These are phyloP conservation scores for Boletellus ananiceps DNA, from an alignment of 768 basidiomycete species.

Conservation along the genomic window DNA sequence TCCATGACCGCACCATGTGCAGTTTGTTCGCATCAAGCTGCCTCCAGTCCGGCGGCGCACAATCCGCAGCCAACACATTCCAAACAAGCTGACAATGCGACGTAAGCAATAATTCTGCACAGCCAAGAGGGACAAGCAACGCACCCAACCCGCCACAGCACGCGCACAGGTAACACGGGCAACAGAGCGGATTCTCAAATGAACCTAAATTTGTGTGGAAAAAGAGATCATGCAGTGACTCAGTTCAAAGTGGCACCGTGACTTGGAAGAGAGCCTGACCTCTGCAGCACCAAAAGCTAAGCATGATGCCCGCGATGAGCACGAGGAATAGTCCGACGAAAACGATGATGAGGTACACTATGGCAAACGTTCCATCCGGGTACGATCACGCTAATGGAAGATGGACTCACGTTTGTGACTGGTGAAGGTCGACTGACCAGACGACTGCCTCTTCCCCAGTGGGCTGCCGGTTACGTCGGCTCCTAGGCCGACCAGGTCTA, in stretches of 20 bases:
- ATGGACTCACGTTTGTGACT: slow-evolving; percentile 39
- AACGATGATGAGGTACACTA: slow-evolving; percentile 60
- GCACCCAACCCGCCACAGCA: slow-evolving; percentile 66
- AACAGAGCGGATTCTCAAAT: slow-evolving; percentile 61
- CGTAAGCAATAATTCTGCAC: slow-evolving; percentile 1
- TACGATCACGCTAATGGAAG: not conserved
- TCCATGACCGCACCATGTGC: no score
- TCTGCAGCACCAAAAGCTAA: slow-evolving; percentile 64
- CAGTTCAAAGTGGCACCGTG: no score
- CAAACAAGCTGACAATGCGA: slow-evolving; percentile 45
- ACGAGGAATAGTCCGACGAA: slow-evolving; percentile 60
- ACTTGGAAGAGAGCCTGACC: slow-evolving; percentile 27
- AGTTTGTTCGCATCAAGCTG: slow-evolving; percentile 8
- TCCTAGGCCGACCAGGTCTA: slow-evolving; percentile 20
- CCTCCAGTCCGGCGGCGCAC: slow-evolving; percentile 49
- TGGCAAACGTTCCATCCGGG: no score
- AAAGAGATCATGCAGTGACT: no score
- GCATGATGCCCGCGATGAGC: slow-evolving; percentile 49
- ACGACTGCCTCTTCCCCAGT: slow-evolving; percentile 25
- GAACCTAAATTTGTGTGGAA: slow-evolving; percentile 32
- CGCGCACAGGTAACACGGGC: slow-evolving; percentile 69
- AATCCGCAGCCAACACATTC: slow-evolving; percentile 67
- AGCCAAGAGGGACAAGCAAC: slow-evolving; percentile 5
- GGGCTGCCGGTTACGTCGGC: slow-evolving; percentile 29
- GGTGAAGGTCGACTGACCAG: slow-evolving; percentile 32